These are phyloP conservation scores for Rhodamnia argentea DNA, from an alignment of 345 rosid species.

Conservation along the genomic window DNA sequence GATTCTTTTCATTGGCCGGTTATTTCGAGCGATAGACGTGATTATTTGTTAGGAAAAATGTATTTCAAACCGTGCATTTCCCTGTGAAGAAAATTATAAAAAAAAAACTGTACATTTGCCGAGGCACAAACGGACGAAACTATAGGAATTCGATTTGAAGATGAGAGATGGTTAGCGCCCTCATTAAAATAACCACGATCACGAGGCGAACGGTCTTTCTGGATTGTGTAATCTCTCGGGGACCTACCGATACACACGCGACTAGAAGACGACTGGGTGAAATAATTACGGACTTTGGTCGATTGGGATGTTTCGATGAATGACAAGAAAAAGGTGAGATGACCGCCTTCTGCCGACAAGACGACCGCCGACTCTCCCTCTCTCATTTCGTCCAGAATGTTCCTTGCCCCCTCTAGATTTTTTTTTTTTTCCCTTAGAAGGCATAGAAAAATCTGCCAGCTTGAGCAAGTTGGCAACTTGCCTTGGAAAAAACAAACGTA, in stretches of 20 bases:
- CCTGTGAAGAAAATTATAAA: rapidly evolving
- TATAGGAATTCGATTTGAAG: neutral
- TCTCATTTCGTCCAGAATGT: too few species aligned
- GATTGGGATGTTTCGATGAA: neutral
- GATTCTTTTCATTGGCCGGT: rapidly evolving
- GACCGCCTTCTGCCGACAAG: neutral
- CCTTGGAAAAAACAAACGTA: too few species aligned
- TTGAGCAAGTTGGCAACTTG: too few species aligned
- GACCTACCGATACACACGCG: neutral
- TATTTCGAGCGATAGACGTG: neutral
- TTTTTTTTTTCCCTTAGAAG: too few species aligned
- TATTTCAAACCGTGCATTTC: neutral
- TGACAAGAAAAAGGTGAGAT: neutral
- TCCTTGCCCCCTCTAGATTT: too few species aligned
- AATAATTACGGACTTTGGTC: neutral
- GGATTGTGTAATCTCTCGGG: neutral
- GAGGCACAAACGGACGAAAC: rapidly evolving
- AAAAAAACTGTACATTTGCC: neutral
- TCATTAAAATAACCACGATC: neutral
- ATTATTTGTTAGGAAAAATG: neutral
- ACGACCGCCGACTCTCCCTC: too few species aligned
- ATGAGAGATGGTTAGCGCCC: neutral
- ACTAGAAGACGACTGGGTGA: neutral
- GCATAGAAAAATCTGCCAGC: too few species aligned
- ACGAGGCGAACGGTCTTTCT: neutral